Evolutionary conservation across 768 basidiomycete genomes (phyloP), one percentile per base, ranked within the genome.

Genomic region (Kwoniella pini): DNA sequence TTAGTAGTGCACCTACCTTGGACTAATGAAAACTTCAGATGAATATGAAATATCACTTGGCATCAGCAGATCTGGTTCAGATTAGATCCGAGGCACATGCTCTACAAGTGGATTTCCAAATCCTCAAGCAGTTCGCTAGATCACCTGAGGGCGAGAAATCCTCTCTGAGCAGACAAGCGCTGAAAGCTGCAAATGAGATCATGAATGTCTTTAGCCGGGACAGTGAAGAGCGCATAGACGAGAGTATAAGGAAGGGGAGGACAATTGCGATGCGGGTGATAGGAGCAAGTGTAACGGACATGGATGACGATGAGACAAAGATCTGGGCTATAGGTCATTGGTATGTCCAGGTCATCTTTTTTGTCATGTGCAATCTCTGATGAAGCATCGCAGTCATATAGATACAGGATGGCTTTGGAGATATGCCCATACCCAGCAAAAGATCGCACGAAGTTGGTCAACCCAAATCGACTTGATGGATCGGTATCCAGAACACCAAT

Each of bases 401-500:
- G 89, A 91, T 73, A 88, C 88, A 0, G 89, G 88, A 22, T 90
- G 88, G 87, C 77, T 90, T 30, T 96, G 94, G 94, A 92, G 93
- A 0, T 96, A 91, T 80, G 83, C 84, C 15, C 90, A 88, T 27
- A 96, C 94, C 0, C 92, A 95, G 74, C 94, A 97, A 79, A 97
- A 97, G 80, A 88, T 90, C 10, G 94, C 94, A 4, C 85, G 93
- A n/a, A 92, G 90, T 0, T 97, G 94, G 94, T 87, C 90, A 0
- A 94, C 93, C 1, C 93, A 96, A 75, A 59, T 93, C 13, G 91
- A 97, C 74, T 84, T 97, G 48, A 95, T 97, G 89, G 88, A 91
- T 21, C 86, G 92, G 17, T 97, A 92, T 77, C 91, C 92, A 0
- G 93, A 97, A 74, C 91, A 96, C 73, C 84, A 89, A 19, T 98